phyloP scores from a whole-genome alignment of 345 rosid species.

The Eucalyptus viminalis region DNA sequence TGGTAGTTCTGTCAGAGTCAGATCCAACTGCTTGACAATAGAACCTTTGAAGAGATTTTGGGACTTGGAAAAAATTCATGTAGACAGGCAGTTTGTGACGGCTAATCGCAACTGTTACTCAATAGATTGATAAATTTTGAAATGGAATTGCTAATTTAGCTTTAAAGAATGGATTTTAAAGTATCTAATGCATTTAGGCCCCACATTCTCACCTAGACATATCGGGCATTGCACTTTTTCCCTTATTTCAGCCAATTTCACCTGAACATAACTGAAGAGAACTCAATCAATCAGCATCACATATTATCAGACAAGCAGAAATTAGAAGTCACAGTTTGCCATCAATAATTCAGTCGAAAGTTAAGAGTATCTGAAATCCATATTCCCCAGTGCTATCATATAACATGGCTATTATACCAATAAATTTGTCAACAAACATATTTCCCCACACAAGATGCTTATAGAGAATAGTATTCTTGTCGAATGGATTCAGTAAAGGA shows the following conservation, averaged over 20 bases:
- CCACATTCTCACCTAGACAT: constrained; percentile 37
- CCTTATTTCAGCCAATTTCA: constrained; percentile 48
- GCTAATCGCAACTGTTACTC: not conserved
- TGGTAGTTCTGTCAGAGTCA: not conserved
- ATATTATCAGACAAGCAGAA: not conserved
- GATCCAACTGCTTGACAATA: not conserved
- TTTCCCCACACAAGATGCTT: not conserved
- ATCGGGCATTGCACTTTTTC: constrained; percentile 80
- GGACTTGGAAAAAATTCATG: not conserved
- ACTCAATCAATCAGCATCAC: not conserved
- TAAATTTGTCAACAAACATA: not conserved
- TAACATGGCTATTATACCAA: not conserved
- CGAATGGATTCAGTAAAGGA: not conserved
- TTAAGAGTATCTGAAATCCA: not conserved
- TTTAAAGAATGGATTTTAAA: not conserved
- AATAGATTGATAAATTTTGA: not conserved
- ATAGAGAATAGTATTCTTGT: not conserved
- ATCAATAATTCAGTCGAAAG: not conserved
- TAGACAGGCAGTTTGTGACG: not conserved
- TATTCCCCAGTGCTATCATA: not conserved
- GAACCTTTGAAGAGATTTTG: not conserved
- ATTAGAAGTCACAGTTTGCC: not conserved
- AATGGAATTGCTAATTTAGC: not conserved
- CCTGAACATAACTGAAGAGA: constrained; percentile 2
- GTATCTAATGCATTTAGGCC: not conserved